phyloP scores from a whole-genome alignment of 2,329 filamentous ascomycete species.

The Biscogniauxia marginata region DNA sequence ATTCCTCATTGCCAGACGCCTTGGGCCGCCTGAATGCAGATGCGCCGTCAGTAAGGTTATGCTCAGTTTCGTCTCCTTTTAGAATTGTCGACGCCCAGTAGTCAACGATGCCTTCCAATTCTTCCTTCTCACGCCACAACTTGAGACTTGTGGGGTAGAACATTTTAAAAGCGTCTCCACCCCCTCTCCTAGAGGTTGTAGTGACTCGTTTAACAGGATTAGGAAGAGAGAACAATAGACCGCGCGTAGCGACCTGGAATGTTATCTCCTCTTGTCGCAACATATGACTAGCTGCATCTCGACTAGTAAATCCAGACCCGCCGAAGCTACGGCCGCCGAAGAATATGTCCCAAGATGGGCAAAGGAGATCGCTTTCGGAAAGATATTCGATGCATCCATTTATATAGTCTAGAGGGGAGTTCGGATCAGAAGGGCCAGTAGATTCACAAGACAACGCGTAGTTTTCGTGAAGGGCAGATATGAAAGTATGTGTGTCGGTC shows the following conservation, averaged over 20 bases:
- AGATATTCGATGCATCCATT: slow-evolving; percentile 84
- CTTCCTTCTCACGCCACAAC: slow-evolving; percentile 80
- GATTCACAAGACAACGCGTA: slow-evolving; percentile 80
- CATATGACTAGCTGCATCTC: slow-evolving; percentile 65
- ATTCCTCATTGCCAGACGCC: slow-evolving; percentile 28
- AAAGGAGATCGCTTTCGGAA: slow-evolving; percentile 85
- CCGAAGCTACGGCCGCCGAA: slow-evolving; percentile 59
- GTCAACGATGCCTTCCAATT: slow-evolving; percentile 72
- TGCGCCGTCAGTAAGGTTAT: slow-evolving; percentile 45
- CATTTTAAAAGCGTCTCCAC: slow-evolving; percentile 76
- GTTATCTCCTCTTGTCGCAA: slow-evolving; percentile 91
- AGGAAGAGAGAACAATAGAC: slow-evolving; percentile 81
- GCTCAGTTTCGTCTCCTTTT: slow-evolving; percentile 47
- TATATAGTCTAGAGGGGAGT: slow-evolving; percentile 71
- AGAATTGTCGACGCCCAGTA: slow-evolving; percentile 64
- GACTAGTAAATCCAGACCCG: slow-evolving; percentile 46
- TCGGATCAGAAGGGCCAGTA: slow-evolving; percentile 45
- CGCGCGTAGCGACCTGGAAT: slow-evolving; percentile 86
- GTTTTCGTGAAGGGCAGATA: slow-evolving; percentile 90
- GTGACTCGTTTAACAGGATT: slow-evolving; percentile 76
- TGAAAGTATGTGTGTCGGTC: slow-evolving; percentile 86
- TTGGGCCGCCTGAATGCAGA: slow-evolving; percentile 48
- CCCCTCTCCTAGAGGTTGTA: slow-evolving; percentile 41
- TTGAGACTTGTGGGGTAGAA: slow-evolving; percentile 85
- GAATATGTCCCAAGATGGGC: slow-evolving; percentile 66